Evolutionary conservation across 495 filamentous ascomycete species (phyloP).

Genomic region (Sphaerosporella brunnea): DNA sequence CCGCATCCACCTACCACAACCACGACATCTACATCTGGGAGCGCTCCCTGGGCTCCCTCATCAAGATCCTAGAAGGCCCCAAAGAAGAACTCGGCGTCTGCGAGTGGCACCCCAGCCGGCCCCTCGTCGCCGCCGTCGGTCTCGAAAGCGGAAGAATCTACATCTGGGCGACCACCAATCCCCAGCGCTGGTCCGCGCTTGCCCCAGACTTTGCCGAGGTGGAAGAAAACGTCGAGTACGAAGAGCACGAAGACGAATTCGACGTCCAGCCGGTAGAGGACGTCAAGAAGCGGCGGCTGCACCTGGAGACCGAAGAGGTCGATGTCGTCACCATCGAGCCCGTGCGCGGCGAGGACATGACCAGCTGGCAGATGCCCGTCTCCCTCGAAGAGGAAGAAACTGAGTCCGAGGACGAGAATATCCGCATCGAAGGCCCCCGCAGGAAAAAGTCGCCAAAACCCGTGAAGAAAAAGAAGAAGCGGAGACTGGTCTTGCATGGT

Average conservation of each 20-base stretch:
- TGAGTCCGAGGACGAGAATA: slow-evolving; percentile 57
- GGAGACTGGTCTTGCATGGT: not conserved
- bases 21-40: slow-evolving; percentile 99
- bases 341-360: slow-evolving; percentile 41
- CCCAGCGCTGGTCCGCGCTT: slow-evolving; percentile 90
- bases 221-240: slow-evolving; percentile 93
- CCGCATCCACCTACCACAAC: slow-evolving; percentile 88
- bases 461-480: slow-evolving; percentile 16
- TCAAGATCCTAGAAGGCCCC: slow-evolving; percentile 88
- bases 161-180: slow-evolving; percentile 79
- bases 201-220: slow-evolving; percentile 95
- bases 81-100: slow-evolving; percentile 88
- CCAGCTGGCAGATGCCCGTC: slow-evolving; percentile 70
- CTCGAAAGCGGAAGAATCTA: slow-evolving; percentile 78
- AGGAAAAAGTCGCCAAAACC: slow-evolving; percentile 10
- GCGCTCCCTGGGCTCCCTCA: slow-evolving; percentile 73
- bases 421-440: slow-evolving; percentile 4
- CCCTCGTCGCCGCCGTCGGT: slow-evolving; percentile 74
- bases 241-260: slow-evolving; percentile 91
- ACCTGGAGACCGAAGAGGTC: slow-evolving; percentile 66
- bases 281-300: slow-evolving; percentile 73
- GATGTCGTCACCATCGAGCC: slow-evolving; percentile 67
- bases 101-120: slow-evolving; percentile 90
- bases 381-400: slow-evolving; percentile 60
- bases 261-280: slow-evolving; percentile 93